These are phyloP conservation scores for Phytophthora fragariaefolia DNA, from an alignment of 352 stramenopile genomes.

Conservation along the genomic window DNA sequence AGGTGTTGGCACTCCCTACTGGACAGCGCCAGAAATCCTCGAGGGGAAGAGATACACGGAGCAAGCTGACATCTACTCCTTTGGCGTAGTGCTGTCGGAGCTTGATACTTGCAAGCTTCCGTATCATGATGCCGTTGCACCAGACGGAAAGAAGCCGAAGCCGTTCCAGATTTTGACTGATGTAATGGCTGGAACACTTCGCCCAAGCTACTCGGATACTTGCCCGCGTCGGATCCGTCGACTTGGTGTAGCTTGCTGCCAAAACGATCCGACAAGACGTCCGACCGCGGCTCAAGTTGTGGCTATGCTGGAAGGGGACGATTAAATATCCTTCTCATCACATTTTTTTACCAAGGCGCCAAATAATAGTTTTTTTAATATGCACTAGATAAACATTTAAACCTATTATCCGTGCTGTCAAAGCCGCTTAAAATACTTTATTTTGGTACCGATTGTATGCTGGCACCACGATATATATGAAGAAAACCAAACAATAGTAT, in stretches of 20 bases:
- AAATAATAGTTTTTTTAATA: no score
- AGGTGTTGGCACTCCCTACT: background rate
- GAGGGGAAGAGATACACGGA: background rate
- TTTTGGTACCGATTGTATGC: no score
- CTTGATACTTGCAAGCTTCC: background rate
- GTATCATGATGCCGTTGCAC: background rate
- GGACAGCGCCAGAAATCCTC: background rate
- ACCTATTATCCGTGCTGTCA: no score
- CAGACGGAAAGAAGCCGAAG: background rate
- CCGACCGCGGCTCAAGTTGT: background rate
- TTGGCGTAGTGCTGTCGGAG: background rate
- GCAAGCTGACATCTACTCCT: background rate
- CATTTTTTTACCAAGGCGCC: no score
- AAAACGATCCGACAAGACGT: background rate
- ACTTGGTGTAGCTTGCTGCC: background rate
- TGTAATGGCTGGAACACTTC: background rate
- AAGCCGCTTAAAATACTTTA: no score
- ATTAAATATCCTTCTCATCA: no score
- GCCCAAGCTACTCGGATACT: background rate
- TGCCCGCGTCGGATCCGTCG: background rate
- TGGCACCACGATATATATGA: no score
- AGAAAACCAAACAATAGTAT: no score
- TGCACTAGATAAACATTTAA: no score
- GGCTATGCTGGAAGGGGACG: background rate
- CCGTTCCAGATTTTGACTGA: background rate